A percentile compares a stretch with the other conserved stretches of the same genome.
These are phyloP conservation scores for Yamadazyma triangularis DNA, from an alignment of 1,139 yeast species.

Conservation along the genomic window DNA sequence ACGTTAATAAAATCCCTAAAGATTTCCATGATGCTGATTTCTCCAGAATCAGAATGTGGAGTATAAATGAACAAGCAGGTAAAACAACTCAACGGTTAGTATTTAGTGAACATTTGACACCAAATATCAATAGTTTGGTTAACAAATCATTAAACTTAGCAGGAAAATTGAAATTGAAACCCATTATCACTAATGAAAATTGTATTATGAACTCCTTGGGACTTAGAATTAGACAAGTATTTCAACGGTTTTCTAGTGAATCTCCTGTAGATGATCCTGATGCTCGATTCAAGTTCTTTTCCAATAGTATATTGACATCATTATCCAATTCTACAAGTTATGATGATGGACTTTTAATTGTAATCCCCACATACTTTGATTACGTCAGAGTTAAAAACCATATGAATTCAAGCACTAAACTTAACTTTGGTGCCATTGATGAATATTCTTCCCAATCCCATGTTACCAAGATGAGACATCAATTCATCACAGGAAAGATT, in stretches of 20 bases:
- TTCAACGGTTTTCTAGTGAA: constrained; percentile 59
- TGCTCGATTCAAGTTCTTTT: constrained; percentile 73
- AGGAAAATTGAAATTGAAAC: constrained; percentile 61
- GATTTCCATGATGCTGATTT: constrained; percentile 84
- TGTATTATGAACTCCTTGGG: constrained; percentile 51
- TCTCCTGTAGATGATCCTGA: constrained; percentile 70
- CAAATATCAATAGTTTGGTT: constrained; percentile 68
- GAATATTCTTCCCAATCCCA: constrained; percentile 78
- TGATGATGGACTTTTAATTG: constrained; percentile 72
- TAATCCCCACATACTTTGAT: constrained; percentile 85
- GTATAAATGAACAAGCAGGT: constrained; percentile 77
- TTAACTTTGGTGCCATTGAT: constrained; percentile 64
- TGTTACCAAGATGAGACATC: constrained; percentile 64
- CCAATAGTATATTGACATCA: constrained; percentile 68
- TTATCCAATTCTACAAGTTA: constrained; percentile 52
- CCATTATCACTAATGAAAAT: constrained; percentile 26
- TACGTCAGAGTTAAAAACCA: constrained; percentile 73
- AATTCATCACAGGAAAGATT: constrained; percentile 59
- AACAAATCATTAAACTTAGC: constrained; percentile 57
- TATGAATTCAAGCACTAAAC: constrained; percentile 58
- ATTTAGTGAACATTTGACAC: constrained; percentile 71
- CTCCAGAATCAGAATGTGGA: constrained; percentile 89
- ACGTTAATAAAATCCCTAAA: constrained; percentile 72
- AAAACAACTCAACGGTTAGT: constrained; percentile 73
- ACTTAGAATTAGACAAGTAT: constrained; percentile 65